Evolutionary conservation across 2,329 filamentous ascomycete genomes (phyloP).

Genomic region (Westerdykella ornata): DNA sequence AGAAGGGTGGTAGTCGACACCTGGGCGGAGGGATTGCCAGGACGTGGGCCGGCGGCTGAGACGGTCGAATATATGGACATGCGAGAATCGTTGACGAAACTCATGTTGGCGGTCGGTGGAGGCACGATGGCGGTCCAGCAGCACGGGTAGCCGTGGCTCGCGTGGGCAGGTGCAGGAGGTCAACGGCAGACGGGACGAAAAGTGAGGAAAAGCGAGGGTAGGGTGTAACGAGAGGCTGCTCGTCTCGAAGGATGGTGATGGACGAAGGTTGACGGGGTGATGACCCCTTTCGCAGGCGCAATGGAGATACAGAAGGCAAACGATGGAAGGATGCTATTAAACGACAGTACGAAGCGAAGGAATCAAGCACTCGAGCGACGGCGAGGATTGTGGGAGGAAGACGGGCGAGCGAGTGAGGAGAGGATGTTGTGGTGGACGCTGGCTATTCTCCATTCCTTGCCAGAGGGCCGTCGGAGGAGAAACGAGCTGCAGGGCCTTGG

Average conservation of each 20-base stretch:
- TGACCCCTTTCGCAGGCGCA: background rate
- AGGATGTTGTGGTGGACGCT: constrained; percentile 12
- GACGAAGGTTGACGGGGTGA: constrained; percentile 2
- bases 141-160: constrained; percentile 4
- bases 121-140: constrained; percentile 18
- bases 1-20: constrained; percentile 89
- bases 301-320: constrained; percentile 6
- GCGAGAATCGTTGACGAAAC: constrained; percentile 53
- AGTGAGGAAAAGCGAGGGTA: no score
- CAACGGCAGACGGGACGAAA: background rate
- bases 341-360: constrained; percentile 23
- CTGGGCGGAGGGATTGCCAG: constrained; percentile 62
- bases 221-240: background rate
- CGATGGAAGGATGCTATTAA: constrained; percentile 18
- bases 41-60: constrained; percentile 50
- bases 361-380: constrained; percentile 13
- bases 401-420: constrained; percentile 7
- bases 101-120: constrained; percentile 27
- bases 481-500: no score
- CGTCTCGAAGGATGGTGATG: background rate
- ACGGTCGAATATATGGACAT: constrained; percentile 57
- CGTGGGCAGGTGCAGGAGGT: constrained; percentile 6
- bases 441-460: constrained; percentile 18
- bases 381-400: constrained; percentile 1
- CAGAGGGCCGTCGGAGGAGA: constrained; percentile 5